A percentile compares a stretch with the other conserved stretches of the same genome.
These are phyloP conservation scores for Eustoma russellianum DNA, from an alignment of 257 asterid genomes.

Conservation along the genomic window DNA sequence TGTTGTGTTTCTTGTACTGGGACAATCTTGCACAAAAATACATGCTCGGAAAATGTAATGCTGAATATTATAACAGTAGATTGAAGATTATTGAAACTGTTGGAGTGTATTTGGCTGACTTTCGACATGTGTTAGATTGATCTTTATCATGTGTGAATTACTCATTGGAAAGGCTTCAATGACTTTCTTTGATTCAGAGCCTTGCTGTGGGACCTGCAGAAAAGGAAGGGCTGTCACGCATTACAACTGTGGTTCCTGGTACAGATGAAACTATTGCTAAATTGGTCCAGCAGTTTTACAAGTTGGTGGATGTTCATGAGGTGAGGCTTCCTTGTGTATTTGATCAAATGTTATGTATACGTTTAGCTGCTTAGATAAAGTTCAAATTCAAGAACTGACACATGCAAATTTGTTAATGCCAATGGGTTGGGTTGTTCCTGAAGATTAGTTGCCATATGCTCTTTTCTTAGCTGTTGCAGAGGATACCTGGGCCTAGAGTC, in stretches of 20 bases:
- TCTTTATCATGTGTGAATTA: neutral
- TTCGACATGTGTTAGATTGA: conserved; percentile 1
- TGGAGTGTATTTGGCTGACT: too few species aligned
- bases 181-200: conserved; percentile 47
- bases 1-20: too few species aligned
- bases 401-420: neutral
- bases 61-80: too few species aligned
- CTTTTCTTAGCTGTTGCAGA: too few species aligned
- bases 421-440: neutral
- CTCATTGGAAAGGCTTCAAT: neutral
- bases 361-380: neutral
- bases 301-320: conserved; percentile 77
- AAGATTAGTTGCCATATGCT: neutral
- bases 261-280: conserved; percentile 62
- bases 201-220: conserved; percentile 91
- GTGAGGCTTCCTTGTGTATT: conserved; percentile 17
- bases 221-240: conserved; percentile 68
- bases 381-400: neutral
- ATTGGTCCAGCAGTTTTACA: conserved; percentile 67
- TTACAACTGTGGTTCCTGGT: conserved; percentile 90
- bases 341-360: neutral
- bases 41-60: too few species aligned
- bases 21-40: too few species aligned
- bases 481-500: too few species aligned
- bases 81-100: too few species aligned